Base-by-base conservation (phyloP, 306 rosid species). In the Cucurbita ficifolia region DNA sequence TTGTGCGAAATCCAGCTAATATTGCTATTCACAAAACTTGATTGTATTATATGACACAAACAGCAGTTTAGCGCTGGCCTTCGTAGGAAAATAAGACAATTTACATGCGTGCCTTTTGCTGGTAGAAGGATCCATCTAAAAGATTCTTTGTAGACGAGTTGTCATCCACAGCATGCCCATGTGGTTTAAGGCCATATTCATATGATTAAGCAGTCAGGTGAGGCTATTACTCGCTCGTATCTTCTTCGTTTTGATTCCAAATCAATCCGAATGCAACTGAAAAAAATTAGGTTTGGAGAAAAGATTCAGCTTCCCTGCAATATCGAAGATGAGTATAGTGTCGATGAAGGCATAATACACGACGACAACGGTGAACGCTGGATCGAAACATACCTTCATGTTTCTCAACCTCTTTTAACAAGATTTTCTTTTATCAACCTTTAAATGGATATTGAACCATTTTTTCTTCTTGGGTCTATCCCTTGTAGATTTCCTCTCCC, bases 361-460 rank as follows among this genome's bases (percentile, higher is more conserved):
- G 16, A 71, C 2, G 16, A 17, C 56, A 50, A 42, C 19, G 6
- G 13, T 6, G 10, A 71, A 51, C 35, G 62, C 21, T 33, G 61
- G 61, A 70, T 35, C 9, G 24, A 29, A 67, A 68, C 55, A 70
- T 70, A 33, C 55, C 14, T 70, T 70, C 46, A 70, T 70, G 58
- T 49, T 48, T 70, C 59, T 50, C 74, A 17, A 48, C 59, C 40
- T 70, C 59, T 69, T 58, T 90, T 73, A 91, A 83, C 99, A 95
- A 68, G 96, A 82, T 84, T 95, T 91, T 84, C 96, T 86, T 88
- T 95, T 91, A 70, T 89, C 99, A 62, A 91, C 97, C 86, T 86
- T 87, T 74, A 91, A 76, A 78, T 84, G 97, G 73, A 91, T 84
- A 81, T 91, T 91, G 81, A 76, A 95, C 99, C 99, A 95, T 78